Evolutionary conservation across 1,284 basidiomycete genomes (phyloP), one percentile per base, ranked within the genome.

Genomic region (Violaceomyces palustris): DNA sequence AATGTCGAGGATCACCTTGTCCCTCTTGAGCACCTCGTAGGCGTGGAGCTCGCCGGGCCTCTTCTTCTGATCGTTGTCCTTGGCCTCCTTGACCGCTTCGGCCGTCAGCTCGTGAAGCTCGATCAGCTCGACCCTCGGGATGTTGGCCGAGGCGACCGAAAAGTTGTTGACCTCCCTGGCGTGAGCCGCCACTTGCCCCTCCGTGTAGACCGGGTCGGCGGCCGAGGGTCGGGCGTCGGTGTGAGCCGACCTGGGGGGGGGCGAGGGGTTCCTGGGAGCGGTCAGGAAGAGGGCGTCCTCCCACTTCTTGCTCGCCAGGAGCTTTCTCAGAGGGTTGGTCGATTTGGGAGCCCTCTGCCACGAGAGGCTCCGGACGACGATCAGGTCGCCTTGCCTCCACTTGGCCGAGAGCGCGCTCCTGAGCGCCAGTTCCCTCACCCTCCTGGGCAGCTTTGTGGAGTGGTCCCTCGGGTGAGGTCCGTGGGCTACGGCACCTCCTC

Each of bases 391-490:
- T 54, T 89, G 85, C 61, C 80, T 80, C 64, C 92, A 78, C 73
- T 89, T 87, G 27, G 83, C 80, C 51, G 87, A 89, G 37, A 96
- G 75, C 1, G 88, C 88, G 32, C 89, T 84, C 21, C 87, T 82
- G 80, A 96, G 83, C n/a, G 91, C 92, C 79, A 96, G 85, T 67
- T 88, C 80, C 29, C 90, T 81, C 44, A 94, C 86, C 75, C 93
- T 92, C 49, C 89, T 81, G 8, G 88, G 87, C 12, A 97, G 80
- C 53, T 87, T 84, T 34, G 88, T 92, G 59, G 87, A 83, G 74
- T 91, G 92, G 74, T 94, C 87, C 42, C 91, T 82, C 0, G 88
- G 88, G 68, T 87, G 85, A 0, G 90, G 88, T 28, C 89, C 89
- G 63, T 89, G 89, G 3, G 88, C 88, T 23, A 87, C 82, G 63